phyloP scores from a whole-genome alignment of 1,139 yeast species.

The Lodderomyces parapsilosis region DNA sequence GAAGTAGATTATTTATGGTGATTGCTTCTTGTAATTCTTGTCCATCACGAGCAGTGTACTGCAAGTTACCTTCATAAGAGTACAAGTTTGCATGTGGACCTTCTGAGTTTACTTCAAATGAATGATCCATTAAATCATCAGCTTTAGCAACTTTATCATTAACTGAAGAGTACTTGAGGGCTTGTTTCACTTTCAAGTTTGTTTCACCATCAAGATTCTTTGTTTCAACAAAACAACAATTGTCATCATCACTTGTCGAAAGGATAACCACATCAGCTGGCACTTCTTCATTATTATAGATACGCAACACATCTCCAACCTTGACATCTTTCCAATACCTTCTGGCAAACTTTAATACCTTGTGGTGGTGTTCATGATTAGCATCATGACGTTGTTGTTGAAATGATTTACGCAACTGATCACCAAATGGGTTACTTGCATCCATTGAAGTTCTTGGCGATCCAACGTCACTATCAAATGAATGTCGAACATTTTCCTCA shows the following conservation, averaged over 20 bases:
- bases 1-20: slow-evolving; percentile 46
- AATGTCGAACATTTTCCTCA: slow-evolving; percentile 23
- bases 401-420: slow-evolving; percentile 22
- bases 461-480: slow-evolving; percentile 33
- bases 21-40: slow-evolving; percentile 38
- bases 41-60: slow-evolving; percentile 25
- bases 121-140: slow-evolving; percentile 40
- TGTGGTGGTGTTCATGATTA: slow-evolving; percentile 12
- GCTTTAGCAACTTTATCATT: slow-evolving; percentile 37
- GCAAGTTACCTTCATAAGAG: slow-evolving; percentile 53
- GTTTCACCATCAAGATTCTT: slow-evolving; percentile 64
- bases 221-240: slow-evolving; percentile 56
- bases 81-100: slow-evolving; percentile 57
- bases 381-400: slow-evolving; percentile 16
- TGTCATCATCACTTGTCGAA: slow-evolving; percentile 53
- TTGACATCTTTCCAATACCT: slow-evolving; percentile 53
- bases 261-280: slow-evolving; percentile 56
- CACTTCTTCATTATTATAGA: slow-evolving; percentile 55
- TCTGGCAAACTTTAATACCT: slow-evolving; percentile 29
- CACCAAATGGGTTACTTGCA: slow-evolving; percentile 24
- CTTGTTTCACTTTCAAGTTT: slow-evolving; percentile 52
- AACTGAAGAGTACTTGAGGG: slow-evolving; percentile 42
- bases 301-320: slow-evolving; percentile 54
- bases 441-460: slow-evolving; percentile 19
- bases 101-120: slow-evolving; percentile 50